phyloP scores from a whole-genome alignment of 2,329 filamentous ascomycete species.

The Trichoderma polysporum region DNA sequence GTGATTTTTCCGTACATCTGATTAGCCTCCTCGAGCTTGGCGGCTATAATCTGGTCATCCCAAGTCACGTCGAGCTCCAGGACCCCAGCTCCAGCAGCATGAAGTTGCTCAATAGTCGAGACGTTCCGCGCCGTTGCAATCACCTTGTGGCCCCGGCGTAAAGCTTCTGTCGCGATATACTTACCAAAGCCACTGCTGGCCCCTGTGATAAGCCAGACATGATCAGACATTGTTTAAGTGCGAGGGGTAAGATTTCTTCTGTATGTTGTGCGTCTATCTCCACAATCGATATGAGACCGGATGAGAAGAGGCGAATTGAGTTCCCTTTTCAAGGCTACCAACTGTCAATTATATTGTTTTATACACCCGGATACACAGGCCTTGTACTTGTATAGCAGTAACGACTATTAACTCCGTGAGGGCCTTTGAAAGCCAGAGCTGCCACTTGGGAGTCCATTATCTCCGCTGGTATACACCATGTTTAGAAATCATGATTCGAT shows the following conservation, averaged over 20 bases:
- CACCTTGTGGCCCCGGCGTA: not conserved
- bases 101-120: not conserved
- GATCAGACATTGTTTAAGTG: not conserved
- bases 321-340: not conserved
- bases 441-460: not conserved
- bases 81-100: not conserved
- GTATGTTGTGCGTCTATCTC: not conserved
- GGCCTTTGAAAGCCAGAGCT: not conserved
- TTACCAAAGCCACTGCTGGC: not conserved
- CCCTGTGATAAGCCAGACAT: not conserved
- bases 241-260: not conserved
- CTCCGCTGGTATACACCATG: not conserved
- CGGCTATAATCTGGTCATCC: not conserved
- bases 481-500: not conserved
- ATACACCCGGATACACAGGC: not conserved
- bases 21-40: not conserved
- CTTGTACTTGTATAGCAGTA: not conserved
- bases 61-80: not conserved
- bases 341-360: not conserved
- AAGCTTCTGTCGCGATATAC: not conserved
- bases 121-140: not conserved
- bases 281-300: not conserved
- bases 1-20: not conserved
- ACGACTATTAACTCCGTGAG: not conserved
- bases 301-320: not conserved